A percentile compares a stretch with the other conserved stretches of the same genome.
phyloP scores from a whole-genome alignment of 305 asterid species.

The Solanum hybrid region DNA sequence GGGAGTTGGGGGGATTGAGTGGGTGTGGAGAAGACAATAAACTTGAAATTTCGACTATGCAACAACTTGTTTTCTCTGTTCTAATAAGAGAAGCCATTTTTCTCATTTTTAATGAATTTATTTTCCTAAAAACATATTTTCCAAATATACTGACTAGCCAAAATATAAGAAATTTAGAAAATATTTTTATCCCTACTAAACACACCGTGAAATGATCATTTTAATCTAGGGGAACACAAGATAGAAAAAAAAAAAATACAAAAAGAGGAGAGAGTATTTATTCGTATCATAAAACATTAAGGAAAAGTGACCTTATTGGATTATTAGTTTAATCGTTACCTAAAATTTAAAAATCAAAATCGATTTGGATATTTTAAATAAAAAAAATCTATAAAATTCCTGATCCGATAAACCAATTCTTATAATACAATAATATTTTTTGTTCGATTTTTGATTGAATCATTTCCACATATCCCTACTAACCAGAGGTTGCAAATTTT shows the following conservation, averaged over 20 bases:
- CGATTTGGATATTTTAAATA: fast-evolving
- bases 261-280: background rate
- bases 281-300: background rate
- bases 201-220: background rate
- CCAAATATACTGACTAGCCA: background rate
- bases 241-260: no score
- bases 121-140: no score
- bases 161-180: background rate
- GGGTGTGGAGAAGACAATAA: background rate
- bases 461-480: background rate
- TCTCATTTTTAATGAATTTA: background rate
- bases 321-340: no score
- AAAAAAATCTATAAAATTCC: no score
- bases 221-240: background rate
- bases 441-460: no score
- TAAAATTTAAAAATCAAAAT: no score
- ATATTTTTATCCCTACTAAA: background rate
- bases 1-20: background rate
- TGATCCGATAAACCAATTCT: no score
- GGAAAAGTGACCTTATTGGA: background rate
- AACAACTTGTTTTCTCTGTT: background rate
- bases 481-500: background rate
- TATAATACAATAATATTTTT: no score
- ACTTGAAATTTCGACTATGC: background rate
- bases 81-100: no score